These are phyloP conservation scores for Pascua sp. DNA, from an alignment of 1,284 basidiomycete species.

Conservation along the genomic window DNA sequence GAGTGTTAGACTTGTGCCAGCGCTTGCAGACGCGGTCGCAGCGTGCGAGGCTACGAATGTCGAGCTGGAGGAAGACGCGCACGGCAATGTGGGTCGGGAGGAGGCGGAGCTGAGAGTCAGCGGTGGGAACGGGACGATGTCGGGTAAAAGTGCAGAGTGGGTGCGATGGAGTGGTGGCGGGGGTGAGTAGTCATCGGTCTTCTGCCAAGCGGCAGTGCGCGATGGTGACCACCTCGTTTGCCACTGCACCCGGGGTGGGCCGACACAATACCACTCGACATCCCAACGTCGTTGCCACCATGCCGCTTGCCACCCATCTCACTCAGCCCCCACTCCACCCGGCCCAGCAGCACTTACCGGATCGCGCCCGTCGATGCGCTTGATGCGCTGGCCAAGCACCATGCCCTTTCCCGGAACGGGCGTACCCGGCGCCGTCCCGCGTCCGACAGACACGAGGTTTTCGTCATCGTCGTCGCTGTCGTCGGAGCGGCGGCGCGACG, in stretches of 20 bases:
- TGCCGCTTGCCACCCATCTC: not conserved
- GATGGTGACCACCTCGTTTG: too few species aligned
- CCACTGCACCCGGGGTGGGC: too few species aligned
- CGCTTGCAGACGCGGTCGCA: slow-evolving; percentile 76
- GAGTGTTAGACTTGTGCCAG: slow-evolving; percentile 78
- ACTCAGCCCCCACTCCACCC: too few species aligned
- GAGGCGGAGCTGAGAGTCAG: slow-evolving; percentile 54
- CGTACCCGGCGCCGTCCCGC: slow-evolving; percentile 44
- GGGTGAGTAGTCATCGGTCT: not conserved
- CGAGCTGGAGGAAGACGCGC: slow-evolving; percentile 64
- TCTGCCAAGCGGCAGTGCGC: too few species aligned
- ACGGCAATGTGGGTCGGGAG: slow-evolving; percentile 78
- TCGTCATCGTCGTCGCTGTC: slow-evolving; percentile 51
- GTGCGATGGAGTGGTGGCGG: not conserved
- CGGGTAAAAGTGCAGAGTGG: not conserved
- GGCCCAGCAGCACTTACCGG: too few species aligned
- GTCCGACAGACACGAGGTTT: slow-evolving; percentile 44
- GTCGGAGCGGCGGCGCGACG: slow-evolving; percentile 21
- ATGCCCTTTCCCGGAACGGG: slow-evolving; percentile 27
- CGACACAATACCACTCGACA: too few species aligned
- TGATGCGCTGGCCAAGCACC: slow-evolving; percentile 27
- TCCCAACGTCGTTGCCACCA: not conserved
- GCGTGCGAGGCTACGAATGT: slow-evolving; percentile 64
- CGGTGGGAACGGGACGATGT: not conserved
- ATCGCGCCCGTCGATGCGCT: slow-evolving; percentile 30